Evolutionary conservation across 306 rosid genomes (phyloP).

Genomic region (Quercus ilex): DNA sequence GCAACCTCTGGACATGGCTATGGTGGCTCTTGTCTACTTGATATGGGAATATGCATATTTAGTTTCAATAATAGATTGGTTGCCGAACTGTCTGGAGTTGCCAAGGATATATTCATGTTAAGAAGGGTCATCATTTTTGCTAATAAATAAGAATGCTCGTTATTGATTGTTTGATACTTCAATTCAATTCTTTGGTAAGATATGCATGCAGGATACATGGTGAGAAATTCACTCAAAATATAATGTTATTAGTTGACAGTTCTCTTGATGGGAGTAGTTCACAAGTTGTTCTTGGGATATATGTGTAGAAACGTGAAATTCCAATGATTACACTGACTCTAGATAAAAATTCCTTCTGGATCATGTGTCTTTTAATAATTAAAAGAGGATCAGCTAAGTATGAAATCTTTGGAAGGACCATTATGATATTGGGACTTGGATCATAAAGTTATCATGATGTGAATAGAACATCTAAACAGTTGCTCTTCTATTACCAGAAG

Average conservation of each 20-base stretch:
- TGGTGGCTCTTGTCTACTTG: neutral
- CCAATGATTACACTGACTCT: neutral
- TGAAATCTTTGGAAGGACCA: slow-evolving; percentile 3
- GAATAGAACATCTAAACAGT: neutral
- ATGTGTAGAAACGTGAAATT: neutral
- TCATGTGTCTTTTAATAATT: neutral
- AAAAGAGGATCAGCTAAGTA: neutral
- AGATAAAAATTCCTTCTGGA: neutral
- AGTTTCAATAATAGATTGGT: neutral
- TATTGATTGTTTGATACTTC: neutral
- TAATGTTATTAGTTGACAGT: neutral
- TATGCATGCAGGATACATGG: neutral
- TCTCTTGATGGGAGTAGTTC: neutral
- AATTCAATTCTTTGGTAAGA: neutral
- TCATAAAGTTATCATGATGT: neutral
- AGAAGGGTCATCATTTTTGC: slow-evolving; percentile 4
- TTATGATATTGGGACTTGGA: neutral
- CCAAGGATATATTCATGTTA: neutral
- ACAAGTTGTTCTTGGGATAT: neutral
- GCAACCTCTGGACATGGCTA: slow-evolving; percentile 14
- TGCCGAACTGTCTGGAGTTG: slow-evolving; percentile 12
- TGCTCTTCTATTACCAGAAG: neutral
- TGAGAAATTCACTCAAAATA: neutral
- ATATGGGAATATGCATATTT: slow-evolving; percentile 4
- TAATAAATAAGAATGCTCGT: neutral